Percentiles rank a stretch among this genome's conserved stretches.
These are phyloP conservation scores for Ustilago vetiveriae DNA, from an alignment of 1,284 basidiomycete species.

Conservation along the genomic window DNA sequence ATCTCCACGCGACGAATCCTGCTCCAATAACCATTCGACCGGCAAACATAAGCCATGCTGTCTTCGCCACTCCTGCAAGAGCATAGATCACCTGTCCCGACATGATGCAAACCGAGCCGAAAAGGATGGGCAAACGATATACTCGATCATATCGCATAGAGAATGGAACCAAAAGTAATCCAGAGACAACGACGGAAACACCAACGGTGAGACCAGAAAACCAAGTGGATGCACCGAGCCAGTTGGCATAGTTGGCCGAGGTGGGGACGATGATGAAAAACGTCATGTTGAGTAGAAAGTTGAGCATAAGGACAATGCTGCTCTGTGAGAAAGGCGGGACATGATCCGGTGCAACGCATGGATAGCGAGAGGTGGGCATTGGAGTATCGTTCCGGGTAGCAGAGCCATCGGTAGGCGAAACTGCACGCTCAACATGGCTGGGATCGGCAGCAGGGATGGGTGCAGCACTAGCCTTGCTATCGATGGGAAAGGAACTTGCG, in stretches of 20 bases:
- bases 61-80: slow-evolving; percentile 33
- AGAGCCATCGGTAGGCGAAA: background rate
- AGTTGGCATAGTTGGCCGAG: slow-evolving; percentile 40
- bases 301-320: slow-evolving; percentile 34
- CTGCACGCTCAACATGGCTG: slow-evolving; percentile 6
- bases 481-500: background rate
- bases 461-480: background rate
- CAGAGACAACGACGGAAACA: slow-evolving; percentile 34
- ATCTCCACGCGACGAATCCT: slow-evolving; percentile 47
- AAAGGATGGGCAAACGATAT: slow-evolving; percentile 40
- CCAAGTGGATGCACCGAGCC: slow-evolving; percentile 46
- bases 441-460: background rate
- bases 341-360: slow-evolving; percentile 19
- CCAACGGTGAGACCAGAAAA: slow-evolving; percentile 51
- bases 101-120: slow-evolving; percentile 37
- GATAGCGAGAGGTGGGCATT: background rate
- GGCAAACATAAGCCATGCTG: slow-evolving; percentile 46
- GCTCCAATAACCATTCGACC: slow-evolving; percentile 39
- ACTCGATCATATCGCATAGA: slow-evolving; percentile 27
- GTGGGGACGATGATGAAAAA: slow-evolving; percentile 57
- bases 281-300: slow-evolving; percentile 49
- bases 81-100: slow-evolving; percentile 41
- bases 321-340: slow-evolving; percentile 32
- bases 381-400: background rate
- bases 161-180: slow-evolving; percentile 40